phyloP scores from a whole-genome alignment of 2,329 filamentous ascomycete genomes.

The Cladosporium sp. region DNA sequence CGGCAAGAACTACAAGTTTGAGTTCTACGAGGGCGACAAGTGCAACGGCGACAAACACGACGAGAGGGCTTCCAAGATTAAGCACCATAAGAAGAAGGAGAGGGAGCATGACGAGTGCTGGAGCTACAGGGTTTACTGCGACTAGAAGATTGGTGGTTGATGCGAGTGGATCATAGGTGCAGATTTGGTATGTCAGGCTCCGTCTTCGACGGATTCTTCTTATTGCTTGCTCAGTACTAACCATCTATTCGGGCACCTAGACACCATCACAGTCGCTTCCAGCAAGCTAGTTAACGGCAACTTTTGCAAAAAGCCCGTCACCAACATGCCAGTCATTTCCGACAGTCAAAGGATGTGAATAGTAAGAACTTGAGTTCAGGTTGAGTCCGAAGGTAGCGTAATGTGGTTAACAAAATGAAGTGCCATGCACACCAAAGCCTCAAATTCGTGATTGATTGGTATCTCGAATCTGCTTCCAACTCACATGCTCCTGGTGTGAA shows the following conservation, averaged over 20 bases:
- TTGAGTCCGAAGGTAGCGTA: not conserved
- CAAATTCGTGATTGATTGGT: not conserved
- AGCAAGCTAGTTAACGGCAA: not conserved
- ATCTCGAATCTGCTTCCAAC: not conserved
- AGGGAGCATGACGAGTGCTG: not conserved
- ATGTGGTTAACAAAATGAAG: not conserved
- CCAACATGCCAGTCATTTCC: not conserved
- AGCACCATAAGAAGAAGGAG: not conserved
- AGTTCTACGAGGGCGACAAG: not conserved
- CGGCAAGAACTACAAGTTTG: not conserved
- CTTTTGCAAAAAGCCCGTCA: not conserved
- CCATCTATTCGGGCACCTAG: not conserved
- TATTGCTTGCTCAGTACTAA: not conserved
- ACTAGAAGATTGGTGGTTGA: too few relatives aligned
- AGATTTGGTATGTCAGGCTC: not conserved
- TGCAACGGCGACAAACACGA: not conserved
- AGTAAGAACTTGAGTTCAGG: not conserved
- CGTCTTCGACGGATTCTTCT: not conserved
- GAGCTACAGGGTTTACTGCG: slow-evolving; percentile 1
- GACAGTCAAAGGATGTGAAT: too few relatives aligned
- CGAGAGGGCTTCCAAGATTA: not conserved
- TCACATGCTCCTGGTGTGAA: not conserved
- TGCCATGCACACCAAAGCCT: not conserved
- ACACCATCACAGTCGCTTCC: not conserved
- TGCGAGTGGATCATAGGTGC: not conserved